Conservation (phyloP, 2,329 filamentous ascomycete genomes). For the Exophiala xenobiotica region DNA sequence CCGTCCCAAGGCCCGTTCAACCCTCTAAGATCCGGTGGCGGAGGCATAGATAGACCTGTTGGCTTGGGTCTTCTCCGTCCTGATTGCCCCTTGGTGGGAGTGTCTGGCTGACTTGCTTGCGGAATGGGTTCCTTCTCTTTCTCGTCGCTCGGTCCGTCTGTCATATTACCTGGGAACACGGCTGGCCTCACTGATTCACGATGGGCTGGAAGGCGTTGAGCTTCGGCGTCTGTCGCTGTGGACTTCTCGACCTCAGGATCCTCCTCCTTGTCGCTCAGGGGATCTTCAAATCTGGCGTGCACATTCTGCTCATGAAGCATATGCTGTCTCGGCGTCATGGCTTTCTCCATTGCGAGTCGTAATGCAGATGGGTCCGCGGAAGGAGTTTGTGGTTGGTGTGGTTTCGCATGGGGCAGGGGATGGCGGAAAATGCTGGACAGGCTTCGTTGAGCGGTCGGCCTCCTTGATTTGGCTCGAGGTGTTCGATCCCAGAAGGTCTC, state of each 20-base stretch:
- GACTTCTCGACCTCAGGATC: neutral
- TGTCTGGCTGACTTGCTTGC: neutral
- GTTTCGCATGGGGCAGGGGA: conserved; percentile 16
- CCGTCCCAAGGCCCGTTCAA: conserved; percentile 5
- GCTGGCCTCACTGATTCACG: neutral
- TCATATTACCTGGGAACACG: neutral
- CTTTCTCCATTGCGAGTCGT: conserved; percentile 14
- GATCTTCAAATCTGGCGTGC: conserved; percentile 22
- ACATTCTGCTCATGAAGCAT: conserved; percentile 20
- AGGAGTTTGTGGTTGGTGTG: conserved; percentile 4
- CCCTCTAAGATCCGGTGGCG: conserved; percentile 3
- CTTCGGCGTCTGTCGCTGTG: neutral
- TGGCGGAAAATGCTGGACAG: conserved; percentile 29
- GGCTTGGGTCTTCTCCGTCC: conserved; percentile 27
- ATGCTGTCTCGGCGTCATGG: conserved; percentile 20
- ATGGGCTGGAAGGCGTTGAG: neutral
- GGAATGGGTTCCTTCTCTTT: neutral
- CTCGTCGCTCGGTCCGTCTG: neutral
- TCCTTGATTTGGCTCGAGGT: conserved; percentile 53
- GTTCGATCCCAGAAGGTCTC: conserved; percentile 95
- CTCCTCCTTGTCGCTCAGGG: neutral
- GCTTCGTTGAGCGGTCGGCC: conserved; percentile 32
- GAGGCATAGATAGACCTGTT: conserved; percentile 16
- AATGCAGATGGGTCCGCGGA: neutral
- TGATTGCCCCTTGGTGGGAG: neutral